phyloP scores from a whole-genome alignment of 345 rosid genomes.

The Heritiera littoralis region DNA sequence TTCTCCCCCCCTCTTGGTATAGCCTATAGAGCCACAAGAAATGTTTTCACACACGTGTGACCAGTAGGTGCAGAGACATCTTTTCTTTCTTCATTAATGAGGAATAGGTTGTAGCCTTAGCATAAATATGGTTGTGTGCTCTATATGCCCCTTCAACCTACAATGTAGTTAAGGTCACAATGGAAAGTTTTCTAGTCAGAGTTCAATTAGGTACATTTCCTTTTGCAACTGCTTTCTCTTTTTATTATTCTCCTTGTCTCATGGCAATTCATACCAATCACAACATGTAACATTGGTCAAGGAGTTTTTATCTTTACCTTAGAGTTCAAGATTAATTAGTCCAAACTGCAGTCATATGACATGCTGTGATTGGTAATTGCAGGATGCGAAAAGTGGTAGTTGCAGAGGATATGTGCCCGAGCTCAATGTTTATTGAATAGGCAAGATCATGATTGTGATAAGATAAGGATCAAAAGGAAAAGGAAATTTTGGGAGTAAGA shows the following conservation, averaged over 20 bases:
- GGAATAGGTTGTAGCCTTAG: constrained; percentile 9
- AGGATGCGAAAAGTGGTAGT: constrained; percentile 59
- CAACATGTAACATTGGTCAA: constrained; percentile 36
- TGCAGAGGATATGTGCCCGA: constrained; percentile 58
- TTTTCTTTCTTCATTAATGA: constrained; percentile 13
- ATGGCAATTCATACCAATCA: constrained; percentile 37
- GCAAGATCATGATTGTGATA: constrained; percentile 54
- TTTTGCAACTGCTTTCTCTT: constrained; percentile 31
- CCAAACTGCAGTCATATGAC: constrained; percentile 50
- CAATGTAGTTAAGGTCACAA: background rate
- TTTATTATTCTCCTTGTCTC: constrained; percentile 11
- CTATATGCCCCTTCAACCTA: background rate
- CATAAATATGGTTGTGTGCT: constrained; percentile 12
- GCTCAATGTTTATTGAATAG: constrained; percentile 61
- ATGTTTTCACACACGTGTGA: background rate
- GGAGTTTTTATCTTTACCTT: constrained; percentile 40
- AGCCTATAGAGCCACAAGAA: no score
- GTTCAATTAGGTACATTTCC: constrained; percentile 34
- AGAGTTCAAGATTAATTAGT: constrained; percentile 41
- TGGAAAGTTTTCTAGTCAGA: constrained; percentile 21
- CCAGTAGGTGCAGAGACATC: background rate
- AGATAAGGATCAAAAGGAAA: constrained; percentile 24
- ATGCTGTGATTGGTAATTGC: constrained; percentile 77
- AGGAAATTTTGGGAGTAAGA: constrained; percentile 10
- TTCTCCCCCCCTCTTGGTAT: no score